Base-by-base conservation (phyloP, 139 green algal species). In the Parachlorella kessleri region DNA sequence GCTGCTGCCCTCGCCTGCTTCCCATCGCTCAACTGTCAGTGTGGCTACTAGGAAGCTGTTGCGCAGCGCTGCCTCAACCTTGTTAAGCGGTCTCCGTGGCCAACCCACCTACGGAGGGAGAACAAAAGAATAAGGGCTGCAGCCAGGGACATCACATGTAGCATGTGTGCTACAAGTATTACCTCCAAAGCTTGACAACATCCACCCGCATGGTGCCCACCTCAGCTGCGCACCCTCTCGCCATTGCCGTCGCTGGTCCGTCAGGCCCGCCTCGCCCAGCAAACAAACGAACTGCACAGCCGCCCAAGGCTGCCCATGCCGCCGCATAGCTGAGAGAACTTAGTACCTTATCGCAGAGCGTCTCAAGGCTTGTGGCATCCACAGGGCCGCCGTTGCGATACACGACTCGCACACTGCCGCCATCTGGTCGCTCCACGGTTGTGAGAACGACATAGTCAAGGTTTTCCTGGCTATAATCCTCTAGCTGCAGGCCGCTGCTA, bases 21-120 rank as follows among this genome's bases (percentile, higher is more conserved):
- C 32, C 42, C 64, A 39, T 6, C 83, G 5, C 73, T 90, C 73
- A 73, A 94, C 74, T 54, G 92, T 81, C 18, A 99, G 86, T 3
- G 88, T 89, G 8, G 86, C 82, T 3, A 98, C 94, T 42, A 99
- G 81, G 84, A 94, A 99, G 67, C 86, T 95, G 87, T 98, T 98
- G 7, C 78, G 67, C 24, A 99, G 88, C 1, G 96, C 96, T 6
- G 86, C 84, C 68, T 94, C 83, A 26, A 99, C 91, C 83, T 98
- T 98, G 40, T 82, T 38, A 0, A 91, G 30, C 0, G 93, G 94
- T 28, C 96, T 82, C 6, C 79, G 72, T 14, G 96, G 94, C 96
- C 96, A 99, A 1, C 94, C 94, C 0, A 98, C 95, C 93, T 97
- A 86, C 26, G 35, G 36, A 71, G 55, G 48, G 35, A 59, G 48